A percentile compares a stretch with the other conserved stretches of the same genome.
phyloP scores from a whole-genome alignment of 768 basidiomycete species.

The Mrakia hoshinonis region DNA sequence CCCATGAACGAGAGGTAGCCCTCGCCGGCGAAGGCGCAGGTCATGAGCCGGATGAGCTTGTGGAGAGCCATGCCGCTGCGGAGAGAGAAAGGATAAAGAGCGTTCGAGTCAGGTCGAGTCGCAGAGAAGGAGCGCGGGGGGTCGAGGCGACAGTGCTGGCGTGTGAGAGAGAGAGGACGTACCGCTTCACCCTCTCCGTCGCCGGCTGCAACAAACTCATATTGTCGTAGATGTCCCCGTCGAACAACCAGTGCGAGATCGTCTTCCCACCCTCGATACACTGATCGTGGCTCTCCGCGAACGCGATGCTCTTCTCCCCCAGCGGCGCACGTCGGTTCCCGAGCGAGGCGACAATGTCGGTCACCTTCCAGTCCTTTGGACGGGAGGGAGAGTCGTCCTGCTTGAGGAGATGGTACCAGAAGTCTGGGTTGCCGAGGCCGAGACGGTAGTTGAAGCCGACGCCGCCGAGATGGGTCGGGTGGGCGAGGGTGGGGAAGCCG shows the following conservation, averaged over 20 bases:
- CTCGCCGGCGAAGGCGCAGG: slow-evolving; percentile 29
- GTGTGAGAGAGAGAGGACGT: not conserved
- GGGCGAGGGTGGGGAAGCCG: slow-evolving; percentile 30
- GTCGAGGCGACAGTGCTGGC: no score
- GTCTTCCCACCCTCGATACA: slow-evolving; percentile 31
- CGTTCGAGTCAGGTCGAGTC: not conserved
- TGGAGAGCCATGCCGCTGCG: slow-evolving; percentile 28
- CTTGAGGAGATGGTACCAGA: slow-evolving; percentile 23
- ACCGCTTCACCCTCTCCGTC: slow-evolving; percentile 13
- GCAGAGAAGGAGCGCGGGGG: not conserved
- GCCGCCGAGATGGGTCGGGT: slow-evolving; percentile 26
- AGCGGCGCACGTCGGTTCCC: slow-evolving; percentile 21
- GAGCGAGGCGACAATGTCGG: slow-evolving; percentile 21
- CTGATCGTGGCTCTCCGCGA: slow-evolving; percentile 32
- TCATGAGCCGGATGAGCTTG: slow-evolving; percentile 30
- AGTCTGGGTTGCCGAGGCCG: slow-evolving; percentile 28
- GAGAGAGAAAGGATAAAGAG: not conserved
- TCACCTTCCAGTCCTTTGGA: slow-evolving; percentile 11
- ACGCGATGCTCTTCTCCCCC: slow-evolving; percentile 30
- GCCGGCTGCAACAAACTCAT: slow-evolving; percentile 25
- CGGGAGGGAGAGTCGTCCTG: not conserved
- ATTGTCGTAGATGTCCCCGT: slow-evolving; percentile 30
- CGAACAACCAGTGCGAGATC: slow-evolving; percentile 31
- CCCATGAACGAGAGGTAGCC: slow-evolving; percentile 32
- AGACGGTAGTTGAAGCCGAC: slow-evolving; percentile 31